Evolutionary conservation across 1,139 yeast genomes (phyloP), one percentile per base, ranked within the genome.

Genomic region (Kodamaea sp.): DNA sequence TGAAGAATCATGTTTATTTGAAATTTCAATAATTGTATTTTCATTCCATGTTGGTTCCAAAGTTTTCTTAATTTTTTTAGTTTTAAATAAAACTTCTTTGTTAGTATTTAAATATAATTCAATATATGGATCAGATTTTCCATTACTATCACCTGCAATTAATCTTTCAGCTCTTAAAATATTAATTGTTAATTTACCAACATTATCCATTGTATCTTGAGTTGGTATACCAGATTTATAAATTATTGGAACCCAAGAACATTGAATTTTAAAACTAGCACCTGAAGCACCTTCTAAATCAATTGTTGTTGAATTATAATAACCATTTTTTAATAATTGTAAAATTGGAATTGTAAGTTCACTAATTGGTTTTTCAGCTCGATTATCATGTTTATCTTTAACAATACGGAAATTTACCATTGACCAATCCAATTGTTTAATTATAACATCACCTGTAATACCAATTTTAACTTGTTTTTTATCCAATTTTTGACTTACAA

Each of bases 91-190:
- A 28, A 65, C 65, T 7, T 81, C 79, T 45, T 74, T 70, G 35
- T 67, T 75, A 24, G 82, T 81, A 57, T 87, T 79, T 55, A 88
- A 62, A 53, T 64, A 78, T 43, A 87, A 73, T 53, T 81, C 76
- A 42, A 81, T 73, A 56, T 81, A 92, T 44, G 99, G 99, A 63
- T 92, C 99, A 7, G 96, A 87, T 58, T 84, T 84, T 39, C 97
- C 97, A 49, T 84, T 83, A 24, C 87, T 70, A 61, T 92, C 99
- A 23, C 92, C 94, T 9, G 96, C 73, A 36, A 84, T 77, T 46
- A 94, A 73, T 38, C 78, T 78, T n/a, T 73, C 73, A 3, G 94
- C 97, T 40, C 72, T 72, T 36, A 81, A 50, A 9, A 86, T 73
- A 29, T 75, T 78, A 27, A 89, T 71, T n/a, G 73, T 70, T 46